These are phyloP conservation scores for Cytauxzoon felis DNA, from an alignment of 169 alveolate species.

Conservation along the genomic window DNA sequence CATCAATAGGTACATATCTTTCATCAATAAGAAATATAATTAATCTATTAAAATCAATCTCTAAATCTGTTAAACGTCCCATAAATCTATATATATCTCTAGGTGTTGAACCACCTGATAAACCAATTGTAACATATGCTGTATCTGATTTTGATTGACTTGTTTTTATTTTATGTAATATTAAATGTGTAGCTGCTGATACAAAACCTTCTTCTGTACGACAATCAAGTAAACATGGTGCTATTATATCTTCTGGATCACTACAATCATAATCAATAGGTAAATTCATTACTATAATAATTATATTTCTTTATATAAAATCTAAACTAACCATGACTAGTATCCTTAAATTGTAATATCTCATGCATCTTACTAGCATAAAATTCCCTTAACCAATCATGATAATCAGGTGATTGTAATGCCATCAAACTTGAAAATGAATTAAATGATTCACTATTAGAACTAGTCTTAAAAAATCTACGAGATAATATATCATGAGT, in stretches of 20 bases:
- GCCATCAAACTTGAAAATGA: slow-evolving; percentile 28
- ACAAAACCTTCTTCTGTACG: slow-evolving; percentile 66
- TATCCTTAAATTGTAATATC: slow-evolving; percentile 26
- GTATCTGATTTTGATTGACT: slow-evolving; percentile 54
- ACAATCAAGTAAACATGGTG: slow-evolving; percentile 61
- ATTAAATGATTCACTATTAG: slow-evolving; percentile 20
- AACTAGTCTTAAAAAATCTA: slow-evolving; percentile 8
- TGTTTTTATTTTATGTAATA: slow-evolving; percentile 43
- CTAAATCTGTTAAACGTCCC: slow-evolving; percentile 37
- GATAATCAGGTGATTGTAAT: slow-evolving; percentile 30
- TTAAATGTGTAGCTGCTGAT: slow-evolving; percentile 52
- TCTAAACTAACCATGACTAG: slow-evolving; percentile 11
- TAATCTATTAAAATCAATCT: slow-evolving; percentile 52
- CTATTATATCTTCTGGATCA: slow-evolving; percentile 38
- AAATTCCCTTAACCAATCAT: slow-evolving; percentile 50
- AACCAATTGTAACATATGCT: slow-evolving; percentile 43
- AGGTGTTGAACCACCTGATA: slow-evolving; percentile 60
- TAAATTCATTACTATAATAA: not conserved
- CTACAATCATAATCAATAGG: slow-evolving; percentile 1
- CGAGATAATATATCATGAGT: slow-evolving; percentile 14
- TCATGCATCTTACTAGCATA: slow-evolving; percentile 53
- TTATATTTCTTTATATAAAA: not conserved
- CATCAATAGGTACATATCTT: slow-evolving; percentile 54
- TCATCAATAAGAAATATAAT: slow-evolving; percentile 59
- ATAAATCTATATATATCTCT: slow-evolving; percentile 26